These are phyloP conservation scores for Ogataea saltuana DNA, from an alignment of 805 yeast species.

Conservation along the genomic window DNA sequence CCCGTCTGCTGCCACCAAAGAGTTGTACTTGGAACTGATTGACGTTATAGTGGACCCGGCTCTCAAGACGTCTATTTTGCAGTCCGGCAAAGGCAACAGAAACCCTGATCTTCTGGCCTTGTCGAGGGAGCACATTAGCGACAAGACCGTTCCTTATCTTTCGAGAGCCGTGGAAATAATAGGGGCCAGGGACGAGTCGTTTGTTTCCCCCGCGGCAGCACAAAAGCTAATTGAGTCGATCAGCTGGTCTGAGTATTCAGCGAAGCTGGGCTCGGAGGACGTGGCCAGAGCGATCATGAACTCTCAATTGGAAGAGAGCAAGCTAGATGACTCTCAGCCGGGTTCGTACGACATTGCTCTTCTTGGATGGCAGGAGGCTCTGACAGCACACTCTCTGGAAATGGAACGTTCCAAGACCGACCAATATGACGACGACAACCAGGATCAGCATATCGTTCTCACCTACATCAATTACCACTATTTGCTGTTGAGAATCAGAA, in stretches of 20 bases:
- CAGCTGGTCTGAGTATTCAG: slow-evolving; percentile 56
- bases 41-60: slow-evolving; percentile 67
- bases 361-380: slow-evolving; percentile 68
- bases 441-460: slow-evolving; percentile 69
- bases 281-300: slow-evolving; percentile 60
- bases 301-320: slow-evolving; percentile 36
- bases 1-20: slow-evolving; percentile 30
- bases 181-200: slow-evolving; percentile 36
- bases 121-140: slow-evolving; percentile 45
- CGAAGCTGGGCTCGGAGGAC: slow-evolving; percentile 67
- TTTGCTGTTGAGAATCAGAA: slow-evolving; percentile 63
- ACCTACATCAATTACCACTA: slow-evolving; percentile 75
- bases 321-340: slow-evolving; percentile 38
- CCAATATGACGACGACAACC: slow-evolving; percentile 55
- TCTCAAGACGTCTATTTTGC: slow-evolving; percentile 39
- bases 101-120: slow-evolving; percentile 51
- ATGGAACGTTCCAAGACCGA: slow-evolving; percentile 46
- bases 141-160: slow-evolving; percentile 36
- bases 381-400: slow-evolving; percentile 57
- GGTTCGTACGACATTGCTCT: slow-evolving; percentile 57
- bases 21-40: slow-evolving; percentile 54
- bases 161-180: slow-evolving; percentile 40
- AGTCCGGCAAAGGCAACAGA: slow-evolving; percentile 34
- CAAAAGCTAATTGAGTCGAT: slow-evolving; percentile 35
- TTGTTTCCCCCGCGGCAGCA: slow-evolving; percentile 36